phyloP scores from a whole-genome alignment of 257 asterid species.

The Ajuga chamaepitys region DNA sequence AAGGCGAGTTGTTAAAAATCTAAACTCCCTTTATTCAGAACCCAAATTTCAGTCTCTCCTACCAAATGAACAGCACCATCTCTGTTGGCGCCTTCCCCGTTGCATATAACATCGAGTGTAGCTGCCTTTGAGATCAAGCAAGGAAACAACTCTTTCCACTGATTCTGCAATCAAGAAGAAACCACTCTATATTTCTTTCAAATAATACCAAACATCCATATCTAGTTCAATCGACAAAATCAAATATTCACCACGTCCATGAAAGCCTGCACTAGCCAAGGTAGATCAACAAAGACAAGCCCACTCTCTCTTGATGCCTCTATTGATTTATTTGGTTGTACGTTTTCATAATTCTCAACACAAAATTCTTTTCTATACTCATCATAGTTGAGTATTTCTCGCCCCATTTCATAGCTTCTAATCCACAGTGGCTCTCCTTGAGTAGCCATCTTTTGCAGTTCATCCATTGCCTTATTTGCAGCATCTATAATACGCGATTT shows the following conservation, averaged over 20 bases:
- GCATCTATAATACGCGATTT: slow-evolving; percentile 40
- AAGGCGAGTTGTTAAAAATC: not conserved
- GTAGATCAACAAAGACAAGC: slow-evolving; percentile 45
- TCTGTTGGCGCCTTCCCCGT: slow-evolving; percentile 56
- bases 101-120: slow-evolving; percentile 50
- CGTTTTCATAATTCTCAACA: slow-evolving; percentile 1
- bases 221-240: no score
- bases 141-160: slow-evolving; percentile 79
- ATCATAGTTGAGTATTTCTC: slow-evolving; percentile 82
- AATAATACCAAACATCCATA: not conserved
- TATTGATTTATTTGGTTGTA: slow-evolving; percentile 35
- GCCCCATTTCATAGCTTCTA: slow-evolving; percentile 65
- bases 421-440: slow-evolving; percentile 69
- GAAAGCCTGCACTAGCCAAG: slow-evolving; percentile 61
- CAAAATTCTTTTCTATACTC: slow-evolving; percentile 52
- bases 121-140: slow-evolving; percentile 66
- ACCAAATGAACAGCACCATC: slow-evolving; percentile 80
- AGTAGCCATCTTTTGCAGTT: slow-evolving; percentile 60
- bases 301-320: slow-evolving; percentile 83
- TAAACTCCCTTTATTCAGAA: no score
- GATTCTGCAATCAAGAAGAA: slow-evolving; percentile 35
- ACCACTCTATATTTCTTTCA: not conserved
- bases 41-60: slow-evolving; percentile 4
- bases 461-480: slow-evolving; percentile 43
- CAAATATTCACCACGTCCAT: slow-evolving; percentile 56